These are phyloP conservation scores for Stentor roeselii DNA, from an alignment of 73 alveolate species.

Conservation along the genomic window DNA sequence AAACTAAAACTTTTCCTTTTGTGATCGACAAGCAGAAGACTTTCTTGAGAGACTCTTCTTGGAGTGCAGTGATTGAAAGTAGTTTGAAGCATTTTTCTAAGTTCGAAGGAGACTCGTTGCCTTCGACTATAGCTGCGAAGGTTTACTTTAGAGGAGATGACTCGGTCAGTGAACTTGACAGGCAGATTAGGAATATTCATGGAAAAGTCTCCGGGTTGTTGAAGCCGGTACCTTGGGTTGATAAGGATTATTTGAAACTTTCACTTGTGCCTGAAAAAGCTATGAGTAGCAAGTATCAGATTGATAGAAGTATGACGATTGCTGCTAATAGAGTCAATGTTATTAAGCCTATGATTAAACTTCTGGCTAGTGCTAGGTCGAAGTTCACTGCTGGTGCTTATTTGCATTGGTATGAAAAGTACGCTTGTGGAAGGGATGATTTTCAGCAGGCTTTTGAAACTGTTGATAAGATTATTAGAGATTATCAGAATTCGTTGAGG, in stretches of 20 bases:
- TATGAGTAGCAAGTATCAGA: conserved; percentile 29
- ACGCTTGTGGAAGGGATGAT: conserved; percentile 45
- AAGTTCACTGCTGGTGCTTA: conserved; percentile 58
- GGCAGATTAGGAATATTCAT: conserved; percentile 33
- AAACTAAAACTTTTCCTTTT: conserved; percentile 58
- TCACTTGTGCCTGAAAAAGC: conserved; percentile 47
- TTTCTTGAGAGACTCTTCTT: conserved; percentile 41
- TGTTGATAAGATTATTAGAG: conserved; percentile 45
- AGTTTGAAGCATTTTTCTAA: conserved; percentile 34
- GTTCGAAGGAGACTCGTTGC: background rate
- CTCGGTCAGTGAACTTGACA: conserved; percentile 35
- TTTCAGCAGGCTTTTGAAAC: conserved; percentile 54
- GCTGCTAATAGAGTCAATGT: conserved; percentile 49
- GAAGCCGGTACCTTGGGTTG: conserved; percentile 54
- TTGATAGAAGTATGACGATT: conserved; percentile 42
- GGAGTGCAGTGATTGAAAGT: conserved; percentile 49
- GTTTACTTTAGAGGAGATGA: conserved; percentile 56
- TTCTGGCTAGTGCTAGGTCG: conserved; percentile 34
- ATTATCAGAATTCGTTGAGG: conserved; percentile 49
- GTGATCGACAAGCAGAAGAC: conserved; percentile 39
- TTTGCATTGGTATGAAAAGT: conserved; percentile 64
- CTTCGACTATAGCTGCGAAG: conserved; percentile 21
- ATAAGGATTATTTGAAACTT: conserved; percentile 25
- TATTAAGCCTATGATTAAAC: conserved; percentile 33
- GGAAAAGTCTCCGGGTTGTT: conserved; percentile 38